Conservation (phyloP, 179 eudicot genomes). For the Heliamphora pulchella region DNA sequence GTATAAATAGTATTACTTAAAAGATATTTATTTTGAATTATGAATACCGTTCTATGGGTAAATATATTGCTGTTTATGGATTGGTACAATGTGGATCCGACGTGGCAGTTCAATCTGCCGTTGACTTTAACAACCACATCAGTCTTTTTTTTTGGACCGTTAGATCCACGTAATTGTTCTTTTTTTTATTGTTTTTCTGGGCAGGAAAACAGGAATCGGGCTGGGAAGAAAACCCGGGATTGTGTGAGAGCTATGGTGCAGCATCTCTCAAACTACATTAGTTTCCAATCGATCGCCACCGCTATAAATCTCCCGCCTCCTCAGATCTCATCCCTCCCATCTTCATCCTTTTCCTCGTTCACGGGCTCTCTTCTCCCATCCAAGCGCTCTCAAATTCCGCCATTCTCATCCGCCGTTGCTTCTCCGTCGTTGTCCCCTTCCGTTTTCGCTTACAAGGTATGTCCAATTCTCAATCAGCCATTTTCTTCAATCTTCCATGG, state of each 20-base stretch:
- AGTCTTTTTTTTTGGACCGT: neutral
- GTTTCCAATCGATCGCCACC: neutral
- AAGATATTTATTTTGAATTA: no score
- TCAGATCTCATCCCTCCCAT: neutral
- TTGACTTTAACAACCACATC: conserved; percentile 9
- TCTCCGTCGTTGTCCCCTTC: neutral
- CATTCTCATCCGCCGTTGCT: neutral
- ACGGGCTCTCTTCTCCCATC: neutral
- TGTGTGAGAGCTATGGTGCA: neutral
- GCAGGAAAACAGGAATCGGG: neutral
- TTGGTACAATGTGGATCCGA: conserved; percentile 13
- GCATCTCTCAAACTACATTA: neutral
- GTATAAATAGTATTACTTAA: no score
- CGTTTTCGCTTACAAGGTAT: neutral
- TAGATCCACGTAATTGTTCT: neutral
- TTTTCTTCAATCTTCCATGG: no score
- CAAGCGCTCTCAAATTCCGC: neutral
- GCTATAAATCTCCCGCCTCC: conserved; percentile 13
- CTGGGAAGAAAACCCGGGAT: neutral
- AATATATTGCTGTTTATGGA: no score
- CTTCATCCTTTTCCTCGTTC: neutral
- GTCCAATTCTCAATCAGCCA: neutral
- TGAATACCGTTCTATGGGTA: no score
- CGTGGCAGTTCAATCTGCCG: conserved; percentile 13
- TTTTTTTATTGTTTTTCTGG: neutral